Percentiles rank a stretch among this genome's conserved stretches.
phyloP scores from a whole-genome alignment of 1,284 basidiomycete species.

The Fomitopsis betulina region DNA sequence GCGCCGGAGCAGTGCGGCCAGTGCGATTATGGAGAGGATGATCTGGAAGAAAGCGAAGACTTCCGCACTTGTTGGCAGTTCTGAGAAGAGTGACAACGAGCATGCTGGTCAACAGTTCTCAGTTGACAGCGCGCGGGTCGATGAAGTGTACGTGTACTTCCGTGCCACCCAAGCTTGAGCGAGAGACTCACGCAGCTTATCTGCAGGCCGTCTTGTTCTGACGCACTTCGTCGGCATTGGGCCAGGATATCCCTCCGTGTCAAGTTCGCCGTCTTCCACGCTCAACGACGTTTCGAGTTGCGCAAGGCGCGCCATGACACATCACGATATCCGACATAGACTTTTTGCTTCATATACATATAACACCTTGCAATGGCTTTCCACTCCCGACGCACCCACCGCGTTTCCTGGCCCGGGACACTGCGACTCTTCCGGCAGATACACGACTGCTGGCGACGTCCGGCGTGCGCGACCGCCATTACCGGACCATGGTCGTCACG shows the following conservation, averaged over 20 bases:
- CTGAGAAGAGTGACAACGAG: slow-evolving; percentile 12
- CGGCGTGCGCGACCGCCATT: neutral
- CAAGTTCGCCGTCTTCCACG: neutral
- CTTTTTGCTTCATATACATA: neutral
- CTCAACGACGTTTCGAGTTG: neutral
- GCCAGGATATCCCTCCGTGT: neutral
- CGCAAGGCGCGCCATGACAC: neutral
- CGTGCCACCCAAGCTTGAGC: neutral
- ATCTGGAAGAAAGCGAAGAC: slow-evolving; percentile 10
- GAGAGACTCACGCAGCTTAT: slow-evolving; percentile 2
- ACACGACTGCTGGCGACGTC: neutral
- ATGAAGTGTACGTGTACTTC: slow-evolving; percentile 27
- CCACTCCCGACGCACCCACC: neutral
- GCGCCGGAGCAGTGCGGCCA: slow-evolving; percentile 9
- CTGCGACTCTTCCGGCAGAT: neutral
- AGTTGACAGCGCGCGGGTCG: slow-evolving; percentile 13
- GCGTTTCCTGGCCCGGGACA: neutral
- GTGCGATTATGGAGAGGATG: slow-evolving; percentile 5
- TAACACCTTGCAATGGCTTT: neutral
- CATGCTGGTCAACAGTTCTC: slow-evolving; percentile 13
- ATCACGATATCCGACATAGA: neutral
- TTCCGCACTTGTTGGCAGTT: slow-evolving; percentile 3
- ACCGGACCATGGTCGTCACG: neutral
- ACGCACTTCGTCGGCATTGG: slow-evolving; percentile 37
- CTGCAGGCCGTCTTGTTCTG: slow-evolving; percentile 48